A percentile compares a stretch with the other conserved stretches of the same genome.
These are phyloP conservation scores for Daldinia sp. DNA, from an alignment of 2,329 filamentous ascomycete species.

Conservation along the genomic window DNA sequence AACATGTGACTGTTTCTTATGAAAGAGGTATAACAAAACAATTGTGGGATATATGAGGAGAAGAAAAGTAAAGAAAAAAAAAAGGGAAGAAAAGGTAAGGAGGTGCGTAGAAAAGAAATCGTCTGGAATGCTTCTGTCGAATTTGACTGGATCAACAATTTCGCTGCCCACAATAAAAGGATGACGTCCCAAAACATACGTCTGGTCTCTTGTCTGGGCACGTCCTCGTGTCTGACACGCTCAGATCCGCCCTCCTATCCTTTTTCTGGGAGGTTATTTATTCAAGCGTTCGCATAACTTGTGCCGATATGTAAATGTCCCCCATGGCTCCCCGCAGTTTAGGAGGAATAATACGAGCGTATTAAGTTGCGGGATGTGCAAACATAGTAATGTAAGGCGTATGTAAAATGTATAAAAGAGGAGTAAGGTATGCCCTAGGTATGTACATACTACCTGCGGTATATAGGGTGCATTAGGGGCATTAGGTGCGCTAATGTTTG, in stretches of 20 bases:
- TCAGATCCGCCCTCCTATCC: constrained; percentile 18
- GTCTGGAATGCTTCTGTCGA: constrained; percentile 25
- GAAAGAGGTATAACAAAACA: constrained; percentile 7
- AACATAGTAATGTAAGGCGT: constrained; percentile 1
- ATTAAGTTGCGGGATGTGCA: constrained; percentile 18
- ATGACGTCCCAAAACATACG: constrained; percentile 39
- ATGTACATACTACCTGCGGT: background rate
- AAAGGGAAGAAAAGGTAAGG: constrained; percentile 2
- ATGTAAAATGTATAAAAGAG: constrained; percentile 3
- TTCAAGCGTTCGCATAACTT: background rate
- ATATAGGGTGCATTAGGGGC: background rate
- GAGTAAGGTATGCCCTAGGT: background rate
- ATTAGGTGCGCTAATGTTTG: constrained; percentile 2
- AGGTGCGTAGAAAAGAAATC: constrained; percentile 15
- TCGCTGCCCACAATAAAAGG: constrained; percentile 19
- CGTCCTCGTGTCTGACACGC: constrained; percentile 21
- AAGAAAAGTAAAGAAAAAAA: background rate
- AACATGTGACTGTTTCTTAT: constrained; percentile 6
- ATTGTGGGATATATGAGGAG: constrained; percentile 3
- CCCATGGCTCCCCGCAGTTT: constrained; percentile 33
- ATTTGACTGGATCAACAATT: constrained; percentile 29
- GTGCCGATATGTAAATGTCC: background rate
- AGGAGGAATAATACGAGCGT: constrained; percentile 17
- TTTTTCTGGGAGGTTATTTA: constrained; percentile 16
- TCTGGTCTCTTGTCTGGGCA: constrained; percentile 13